Evolutionary conservation across 768 basidiomycete species (phyloP).

Genomic region (Sporobolomyces roseus): DNA sequence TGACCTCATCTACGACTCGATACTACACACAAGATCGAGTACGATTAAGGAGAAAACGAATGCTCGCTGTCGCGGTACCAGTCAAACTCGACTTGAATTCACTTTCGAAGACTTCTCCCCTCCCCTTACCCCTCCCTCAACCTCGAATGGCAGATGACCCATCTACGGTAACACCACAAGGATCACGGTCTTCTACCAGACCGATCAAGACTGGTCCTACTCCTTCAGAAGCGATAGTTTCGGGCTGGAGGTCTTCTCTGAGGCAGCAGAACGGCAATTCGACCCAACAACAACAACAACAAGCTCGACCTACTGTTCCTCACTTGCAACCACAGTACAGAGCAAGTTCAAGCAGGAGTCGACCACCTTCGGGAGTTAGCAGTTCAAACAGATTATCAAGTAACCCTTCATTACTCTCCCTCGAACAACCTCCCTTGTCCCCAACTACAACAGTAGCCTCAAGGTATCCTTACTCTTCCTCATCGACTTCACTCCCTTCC

Average conservation of each 20-base stretch:
- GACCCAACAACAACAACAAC: not conserved
- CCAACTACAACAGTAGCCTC: slow-evolving; percentile 21
- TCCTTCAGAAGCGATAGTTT: slow-evolving; percentile 6
- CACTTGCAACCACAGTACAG: too few relatives aligned
- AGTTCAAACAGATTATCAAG: not conserved
- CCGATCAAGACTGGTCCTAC: not conserved
- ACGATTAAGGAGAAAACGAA: too few relatives aligned
- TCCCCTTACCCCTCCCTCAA: not conserved
- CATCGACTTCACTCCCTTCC: not conserved
- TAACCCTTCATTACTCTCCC: slow-evolving; percentile 21
- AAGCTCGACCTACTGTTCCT: too few relatives aligned
- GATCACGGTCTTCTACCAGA: not conserved
- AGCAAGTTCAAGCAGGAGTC: not conserved
- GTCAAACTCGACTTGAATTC: too few relatives aligned
- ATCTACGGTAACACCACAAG: not conserved
- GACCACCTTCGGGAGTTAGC: slow-evolving; percentile 7
- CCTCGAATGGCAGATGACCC: slow-evolving; percentile 19
- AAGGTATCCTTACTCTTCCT: not conserved
- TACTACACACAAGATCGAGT: too few relatives aligned
- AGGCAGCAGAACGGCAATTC: slow-evolving; percentile 2
- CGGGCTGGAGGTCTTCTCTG: slow-evolving; percentile 15
- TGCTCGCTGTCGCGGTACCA: too few relatives aligned
- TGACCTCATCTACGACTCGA: too few relatives aligned
- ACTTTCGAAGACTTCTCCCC: too few relatives aligned
- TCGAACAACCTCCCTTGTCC: slow-evolving; percentile 10